A percentile compares a stretch with the other conserved stretches of the same genome.
These are phyloP conservation scores for Coccomyxa subellipsoidea DNA, from an alignment of 163 green algal genomes.

Conservation along the genomic window DNA sequence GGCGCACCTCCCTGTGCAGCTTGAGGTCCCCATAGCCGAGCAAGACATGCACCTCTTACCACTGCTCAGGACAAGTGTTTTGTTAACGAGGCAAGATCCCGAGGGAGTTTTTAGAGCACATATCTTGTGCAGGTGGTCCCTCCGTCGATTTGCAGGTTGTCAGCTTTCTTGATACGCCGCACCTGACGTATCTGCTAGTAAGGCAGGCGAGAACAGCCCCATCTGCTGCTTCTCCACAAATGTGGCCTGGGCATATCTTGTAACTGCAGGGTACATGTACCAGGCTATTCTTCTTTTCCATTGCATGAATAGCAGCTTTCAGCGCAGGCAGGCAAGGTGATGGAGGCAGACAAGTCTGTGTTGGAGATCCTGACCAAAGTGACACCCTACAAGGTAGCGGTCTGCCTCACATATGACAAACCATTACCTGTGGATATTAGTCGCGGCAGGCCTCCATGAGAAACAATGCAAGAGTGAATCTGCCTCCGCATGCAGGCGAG, in stretches of 20 bases:
- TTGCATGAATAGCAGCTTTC: neutral
- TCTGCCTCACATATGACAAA: too few species aligned
- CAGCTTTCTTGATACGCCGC: neutral
- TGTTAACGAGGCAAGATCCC: too few species aligned
- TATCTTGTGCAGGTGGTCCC: neutral
- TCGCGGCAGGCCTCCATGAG: neutral
- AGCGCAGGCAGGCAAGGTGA: neutral
- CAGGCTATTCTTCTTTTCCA: neutral
- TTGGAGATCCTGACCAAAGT: constrained; percentile 5
- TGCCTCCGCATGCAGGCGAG: neutral
- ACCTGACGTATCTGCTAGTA: neutral
- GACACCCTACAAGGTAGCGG: neutral
- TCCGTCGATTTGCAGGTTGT: neutral
- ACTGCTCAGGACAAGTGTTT: too few species aligned
- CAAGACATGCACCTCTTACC: neutral
- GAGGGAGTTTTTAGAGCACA: neutral
- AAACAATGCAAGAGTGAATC: neutral
- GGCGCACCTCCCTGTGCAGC: too few species aligned
- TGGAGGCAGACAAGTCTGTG: neutral
- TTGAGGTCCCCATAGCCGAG: neutral
- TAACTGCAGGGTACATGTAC: neutral
- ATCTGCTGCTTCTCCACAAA: neutral
- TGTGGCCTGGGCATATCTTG: neutral
- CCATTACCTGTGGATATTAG: neutral
- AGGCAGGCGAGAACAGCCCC: neutral